phyloP scores from a whole-genome alignment of 495 filamentous ascomycete species.

The Geopyxis carbonaria region DNA sequence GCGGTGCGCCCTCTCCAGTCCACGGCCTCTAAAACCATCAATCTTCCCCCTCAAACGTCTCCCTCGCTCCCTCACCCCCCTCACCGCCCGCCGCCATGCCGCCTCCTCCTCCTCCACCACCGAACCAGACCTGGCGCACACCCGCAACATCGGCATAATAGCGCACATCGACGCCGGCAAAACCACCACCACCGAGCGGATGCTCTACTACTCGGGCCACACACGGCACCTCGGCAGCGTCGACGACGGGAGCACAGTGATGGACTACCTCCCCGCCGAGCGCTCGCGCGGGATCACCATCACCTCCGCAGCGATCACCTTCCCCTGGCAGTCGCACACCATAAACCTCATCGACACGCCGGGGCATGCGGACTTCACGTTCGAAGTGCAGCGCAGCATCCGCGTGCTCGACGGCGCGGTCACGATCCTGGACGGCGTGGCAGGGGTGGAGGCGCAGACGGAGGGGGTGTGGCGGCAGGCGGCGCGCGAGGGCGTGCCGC shows the following conservation, averaged over 20 bases:
- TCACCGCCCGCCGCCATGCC: too few species aligned
- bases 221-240: constrained; percentile 79
- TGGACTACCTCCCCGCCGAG: constrained; percentile 93
- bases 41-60: too few species aligned
- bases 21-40: too few species aligned
- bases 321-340: constrained; percentile 61
- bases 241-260: constrained; percentile 91
- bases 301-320: constrained; percentile 91
- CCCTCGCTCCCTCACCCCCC: too few species aligned
- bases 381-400: constrained; percentile 85
- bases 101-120: constrained; percentile 2
- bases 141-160: constrained; percentile 96
- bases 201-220: constrained; percentile 93
- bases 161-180: constrained; percentile 98
- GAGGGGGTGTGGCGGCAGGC: constrained; percentile 95
- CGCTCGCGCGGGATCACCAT: constrained; percentile 91
- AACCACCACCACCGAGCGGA: constrained; percentile 97
- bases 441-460: constrained; percentile 94
- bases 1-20: too few species aligned
- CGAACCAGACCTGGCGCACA: constrained; percentile 33
- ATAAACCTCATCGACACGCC: constrained; percentile 97
- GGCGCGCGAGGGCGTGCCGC: constrained; percentile 64
- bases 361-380: constrained; percentile 95
- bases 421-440: constrained; percentile 90
- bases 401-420: constrained; percentile 89